These are phyloP conservation scores for Penicillium atrosanguineum DNA, from an alignment of 495 filamentous ascomycete genomes.

Conservation along the genomic window DNA sequence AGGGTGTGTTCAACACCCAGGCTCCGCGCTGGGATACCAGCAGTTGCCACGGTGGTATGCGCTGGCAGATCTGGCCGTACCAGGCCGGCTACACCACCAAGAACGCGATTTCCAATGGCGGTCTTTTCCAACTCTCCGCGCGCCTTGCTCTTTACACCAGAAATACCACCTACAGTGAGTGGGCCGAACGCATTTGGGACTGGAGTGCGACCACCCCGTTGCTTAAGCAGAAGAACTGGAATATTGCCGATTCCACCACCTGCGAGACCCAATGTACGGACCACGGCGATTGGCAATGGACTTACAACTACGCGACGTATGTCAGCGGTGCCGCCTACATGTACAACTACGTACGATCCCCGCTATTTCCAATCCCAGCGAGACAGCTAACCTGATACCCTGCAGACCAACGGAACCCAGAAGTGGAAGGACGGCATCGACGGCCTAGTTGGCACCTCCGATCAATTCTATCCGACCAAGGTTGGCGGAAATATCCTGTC, in stretches of 20 bases:
- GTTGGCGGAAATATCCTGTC: slow-evolving; percentile 53
- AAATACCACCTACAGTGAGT: slow-evolving; percentile 71
- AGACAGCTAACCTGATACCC: slow-evolving; percentile 6
- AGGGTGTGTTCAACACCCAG: slow-evolving; percentile 64
- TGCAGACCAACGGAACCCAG: slow-evolving; percentile 38
- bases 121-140: slow-evolving; percentile 79
- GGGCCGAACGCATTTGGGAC: slow-evolving; percentile 69
- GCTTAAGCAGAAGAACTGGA: slow-evolving; percentile 45
- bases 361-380: neutral
- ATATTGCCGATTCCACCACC: slow-evolving; percentile 66
- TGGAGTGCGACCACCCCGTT: slow-evolving; percentile 64
- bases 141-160: slow-evolving; percentile 72
- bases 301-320: slow-evolving; percentile 73
- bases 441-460: slow-evolving; percentile 51
- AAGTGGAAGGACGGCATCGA: slow-evolving; percentile 58
- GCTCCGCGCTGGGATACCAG: slow-evolving; percentile 63
- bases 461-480: slow-evolving; percentile 52
- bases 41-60: slow-evolving; percentile 72
- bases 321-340: slow-evolving; percentile 72
- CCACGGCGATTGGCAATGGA: slow-evolving; percentile 66
- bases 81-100: slow-evolving; percentile 81
- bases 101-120: slow-evolving; percentile 75
- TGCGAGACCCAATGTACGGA: slow-evolving; percentile 55
- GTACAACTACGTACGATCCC: slow-evolving; percentile 61
- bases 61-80: slow-evolving; percentile 83